Evolutionary conservation across 1,139 yeast genomes (phyloP), one percentile per base, ranked within the genome.

Genomic region (Nakaseomyces glabratus): DNA sequence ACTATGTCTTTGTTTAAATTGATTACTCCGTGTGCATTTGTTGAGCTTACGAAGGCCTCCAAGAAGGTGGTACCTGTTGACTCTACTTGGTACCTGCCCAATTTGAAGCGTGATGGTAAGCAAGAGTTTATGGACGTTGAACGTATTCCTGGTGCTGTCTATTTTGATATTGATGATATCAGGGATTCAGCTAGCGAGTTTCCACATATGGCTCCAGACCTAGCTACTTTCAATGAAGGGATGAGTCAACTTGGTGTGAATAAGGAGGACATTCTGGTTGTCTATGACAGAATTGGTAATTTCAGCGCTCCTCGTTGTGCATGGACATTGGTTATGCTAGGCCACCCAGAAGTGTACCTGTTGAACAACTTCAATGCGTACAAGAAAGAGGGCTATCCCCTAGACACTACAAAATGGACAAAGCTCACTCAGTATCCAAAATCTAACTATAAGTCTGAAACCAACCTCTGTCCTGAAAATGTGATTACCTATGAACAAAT

Each of bases 31-130:
- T 43, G 46, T 31, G 47, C 39, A 4, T 52, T 50, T 33, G 34
- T 35, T 2, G 48, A 49, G 23, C 34, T 54, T 13, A 19, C 44
- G 14, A 28, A 43, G 41, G 4, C 15, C 37, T n/a, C 22, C 42
- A 4, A 46, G 38, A 56, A 76, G 28, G 69, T 80, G 9, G 60
- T 82, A 8, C 81, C 94, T 1, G 63, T 90, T 17, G 98, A 90
- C 56, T 77, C 93, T 4, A 78, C 96, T 0, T 90, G 97, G 97
- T 85, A 75, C 57, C 69, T 88, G 74, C 95, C 97, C 30, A 79
- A 77, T 51, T 64, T 62, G 30, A 75, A 79, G 8, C 65, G 71
- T 35, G 66, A 71, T 46, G 93, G 80, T 2, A 60, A 57, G 35
- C 61, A 66, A 13, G 84, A 82, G 46, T 77, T 66, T 53, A 57